These are phyloP conservation scores for Lipomyces lipofer DNA, from an alignment of 805 yeast species.

Conservation along the genomic window DNA sequence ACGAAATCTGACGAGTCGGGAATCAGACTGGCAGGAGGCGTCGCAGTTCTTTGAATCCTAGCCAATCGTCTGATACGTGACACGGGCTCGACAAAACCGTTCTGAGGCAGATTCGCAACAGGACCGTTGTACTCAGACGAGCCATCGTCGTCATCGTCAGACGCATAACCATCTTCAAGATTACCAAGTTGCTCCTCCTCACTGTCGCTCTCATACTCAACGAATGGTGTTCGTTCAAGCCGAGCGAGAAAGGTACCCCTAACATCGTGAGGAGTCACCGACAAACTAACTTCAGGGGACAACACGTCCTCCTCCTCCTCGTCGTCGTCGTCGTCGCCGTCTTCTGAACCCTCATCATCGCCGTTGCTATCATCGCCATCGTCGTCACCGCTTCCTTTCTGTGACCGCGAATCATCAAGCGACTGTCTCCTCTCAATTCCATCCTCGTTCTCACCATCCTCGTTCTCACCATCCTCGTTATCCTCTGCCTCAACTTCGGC, in stretches of 20 bases:
- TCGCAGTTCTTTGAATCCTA: slow-evolving; percentile 27
- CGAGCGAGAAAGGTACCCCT: slow-evolving; percentile 9
- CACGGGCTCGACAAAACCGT: not conserved
- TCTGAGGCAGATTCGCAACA: not conserved
- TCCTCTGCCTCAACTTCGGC: slow-evolving; percentile 28
- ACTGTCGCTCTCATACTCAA: slow-evolving; percentile 20
- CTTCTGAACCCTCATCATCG: slow-evolving; percentile 17
- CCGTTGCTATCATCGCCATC: slow-evolving; percentile 9
- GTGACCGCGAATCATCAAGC: not conserved
- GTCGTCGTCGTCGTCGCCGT: slow-evolving; percentile 18
- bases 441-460: slow-evolving; percentile 6
- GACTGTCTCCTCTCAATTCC: not conserved
- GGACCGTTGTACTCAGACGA: slow-evolving; percentile 2
- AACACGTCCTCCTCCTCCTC: slow-evolving; percentile 17
- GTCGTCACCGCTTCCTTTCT: not conserved
- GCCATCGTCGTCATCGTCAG: slow-evolving; percentile 22
- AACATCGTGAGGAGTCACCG: not conserved
- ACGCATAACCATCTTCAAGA: slow-evolving; percentile 29
- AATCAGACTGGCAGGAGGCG: slow-evolving; percentile 31
- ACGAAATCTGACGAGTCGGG: slow-evolving; percentile 36
- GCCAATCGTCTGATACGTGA: not conserved
- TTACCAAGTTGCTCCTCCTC: slow-evolving; percentile 9
- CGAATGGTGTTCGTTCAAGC: slow-evolving; percentile 12
- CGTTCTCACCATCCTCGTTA: slow-evolving; percentile 20
- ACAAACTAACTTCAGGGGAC: not conserved